phyloP scores from a whole-genome alignment of 345 rosid genomes.

The Alliaria petiolata region DNA sequence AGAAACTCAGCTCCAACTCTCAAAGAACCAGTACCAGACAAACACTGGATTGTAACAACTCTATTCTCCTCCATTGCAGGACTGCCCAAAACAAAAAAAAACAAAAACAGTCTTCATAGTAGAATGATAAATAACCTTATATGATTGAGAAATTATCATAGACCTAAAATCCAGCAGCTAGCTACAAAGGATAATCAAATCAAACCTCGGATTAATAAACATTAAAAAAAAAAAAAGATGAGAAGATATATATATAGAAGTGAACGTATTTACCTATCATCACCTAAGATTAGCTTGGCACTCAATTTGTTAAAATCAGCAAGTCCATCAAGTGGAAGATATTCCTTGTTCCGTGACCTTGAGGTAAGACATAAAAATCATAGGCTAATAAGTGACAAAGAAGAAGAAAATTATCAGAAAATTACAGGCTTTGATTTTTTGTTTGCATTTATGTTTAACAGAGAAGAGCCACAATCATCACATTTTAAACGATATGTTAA shows the following conservation, averaged over 20 bases:
- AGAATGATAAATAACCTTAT: no score
- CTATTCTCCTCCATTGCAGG: slow-evolving; percentile 60
- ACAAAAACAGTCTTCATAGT: neutral
- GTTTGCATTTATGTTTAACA: neutral
- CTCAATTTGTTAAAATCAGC: slow-evolving; percentile 77
- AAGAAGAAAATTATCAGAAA: neutral
- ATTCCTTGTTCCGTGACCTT: slow-evolving; percentile 77
- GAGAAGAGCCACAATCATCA: no score
- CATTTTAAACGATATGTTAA: no score
- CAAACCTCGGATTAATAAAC: neutral
- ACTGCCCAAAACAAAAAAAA: slow-evolving; percentile 49
- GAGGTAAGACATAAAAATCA: neutral
- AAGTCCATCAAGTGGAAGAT: slow-evolving; percentile 78
- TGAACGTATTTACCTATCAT: slow-evolving; percentile 49
- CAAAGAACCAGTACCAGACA: slow-evolving; percentile 91
- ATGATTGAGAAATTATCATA: no score
- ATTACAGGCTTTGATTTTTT: neutral
- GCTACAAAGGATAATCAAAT: neutral
- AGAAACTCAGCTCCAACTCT: slow-evolving; percentile 94
- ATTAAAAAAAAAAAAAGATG: neutral
- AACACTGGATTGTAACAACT: slow-evolving; percentile 71
- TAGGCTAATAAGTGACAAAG: neutral
- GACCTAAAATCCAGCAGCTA: neutral
- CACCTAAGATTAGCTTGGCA: slow-evolving; percentile 77
- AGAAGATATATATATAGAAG: neutral